Evolutionary conservation across 345 rosid genomes (phyloP).

Genomic region (Physaria fendleri): DNA sequence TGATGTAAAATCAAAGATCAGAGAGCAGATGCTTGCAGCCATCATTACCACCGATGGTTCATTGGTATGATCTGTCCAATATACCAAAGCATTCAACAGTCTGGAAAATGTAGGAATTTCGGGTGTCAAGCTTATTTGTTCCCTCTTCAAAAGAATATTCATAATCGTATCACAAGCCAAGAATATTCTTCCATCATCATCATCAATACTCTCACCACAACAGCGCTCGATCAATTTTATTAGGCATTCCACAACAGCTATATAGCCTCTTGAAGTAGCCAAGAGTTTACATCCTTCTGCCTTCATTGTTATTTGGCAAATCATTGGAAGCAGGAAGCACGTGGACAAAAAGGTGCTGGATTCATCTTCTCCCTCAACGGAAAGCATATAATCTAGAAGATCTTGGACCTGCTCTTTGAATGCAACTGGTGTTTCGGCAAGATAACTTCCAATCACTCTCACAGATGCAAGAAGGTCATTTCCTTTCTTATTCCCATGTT

Average conservation of each 20-base stretch:
- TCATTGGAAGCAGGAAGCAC: conserved; percentile 81
- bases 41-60: conserved; percentile 53
- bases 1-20: conserved; percentile 62
- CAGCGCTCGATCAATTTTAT: conserved; percentile 42
- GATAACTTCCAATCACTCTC: conserved; percentile 80
- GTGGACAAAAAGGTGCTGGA: conserved; percentile 61
- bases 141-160: conserved; percentile 81
- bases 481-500: conserved; percentile 71
- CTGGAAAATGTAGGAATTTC: conserved; percentile 36
- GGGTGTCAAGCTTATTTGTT: conserved; percentile 36
- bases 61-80: conserved; percentile 54
- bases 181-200: conserved; percentile 43
- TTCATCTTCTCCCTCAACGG: conserved; percentile 84
- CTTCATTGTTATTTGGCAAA: conserved; percentile 77
- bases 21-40: conserved; percentile 74
- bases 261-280: conserved; percentile 52
- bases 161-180: conserved; percentile 83
- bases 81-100: conserved; percentile 56
- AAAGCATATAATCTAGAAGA: conserved; percentile 68
- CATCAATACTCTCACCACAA: conserved; percentile 33
- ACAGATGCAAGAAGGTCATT: conserved; percentile 93
- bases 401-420: conserved; percentile 64
- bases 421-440: conserved; percentile 81
- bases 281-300: conserved; percentile 59
- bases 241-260: conserved; percentile 67